phyloP scores from a whole-genome alignment of 495 filamentous ascomycete species.

The Tuber magnatum region DNA sequence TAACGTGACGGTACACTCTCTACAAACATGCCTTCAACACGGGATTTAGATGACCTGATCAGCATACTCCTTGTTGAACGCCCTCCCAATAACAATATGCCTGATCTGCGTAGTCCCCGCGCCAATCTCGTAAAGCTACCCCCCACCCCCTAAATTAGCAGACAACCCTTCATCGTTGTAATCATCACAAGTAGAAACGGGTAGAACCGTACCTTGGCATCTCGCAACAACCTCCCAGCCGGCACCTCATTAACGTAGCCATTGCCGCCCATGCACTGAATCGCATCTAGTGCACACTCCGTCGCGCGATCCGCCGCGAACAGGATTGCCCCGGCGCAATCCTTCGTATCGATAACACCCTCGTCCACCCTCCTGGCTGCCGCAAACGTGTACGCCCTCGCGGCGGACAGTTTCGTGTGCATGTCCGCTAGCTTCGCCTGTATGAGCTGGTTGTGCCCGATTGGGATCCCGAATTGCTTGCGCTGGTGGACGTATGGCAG shows the following conservation, averaged over 20 bases:
- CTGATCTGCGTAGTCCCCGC: constrained; percentile 92
- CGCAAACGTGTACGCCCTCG: constrained; percentile 68
- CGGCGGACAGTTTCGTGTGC: constrained; percentile 86
- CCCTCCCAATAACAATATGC: constrained; percentile 87
- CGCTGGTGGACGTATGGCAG: constrained; percentile 85
- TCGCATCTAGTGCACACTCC: constrained; percentile 79
- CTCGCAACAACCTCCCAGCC: constrained; percentile 73
- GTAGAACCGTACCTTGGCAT: constrained; percentile 57
- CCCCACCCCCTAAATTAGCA: constrained; percentile 22
- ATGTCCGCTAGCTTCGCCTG: constrained; percentile 94
- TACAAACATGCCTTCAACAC: background rate
- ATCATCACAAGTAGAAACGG: background rate
- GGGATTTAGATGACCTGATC: constrained; percentile 24
- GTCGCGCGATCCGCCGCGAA: constrained; percentile 93
- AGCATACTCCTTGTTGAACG: constrained; percentile 85
- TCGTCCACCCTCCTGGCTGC: constrained; percentile 72
- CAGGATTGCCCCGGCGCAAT: constrained; percentile 89
- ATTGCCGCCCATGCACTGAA: constrained; percentile 91
- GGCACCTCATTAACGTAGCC: constrained; percentile 95
- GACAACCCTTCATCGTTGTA: constrained; percentile 14
- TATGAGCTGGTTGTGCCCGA: constrained; percentile 87
- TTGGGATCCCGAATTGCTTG: constrained; percentile 79
- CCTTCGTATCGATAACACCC: constrained; percentile 66
- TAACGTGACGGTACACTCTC: background rate
- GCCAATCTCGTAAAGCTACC: constrained; percentile 81